Base-by-base conservation (phyloP, 2,329 filamentous ascomycete genomes). In the Botrytis tulipae region DNA sequence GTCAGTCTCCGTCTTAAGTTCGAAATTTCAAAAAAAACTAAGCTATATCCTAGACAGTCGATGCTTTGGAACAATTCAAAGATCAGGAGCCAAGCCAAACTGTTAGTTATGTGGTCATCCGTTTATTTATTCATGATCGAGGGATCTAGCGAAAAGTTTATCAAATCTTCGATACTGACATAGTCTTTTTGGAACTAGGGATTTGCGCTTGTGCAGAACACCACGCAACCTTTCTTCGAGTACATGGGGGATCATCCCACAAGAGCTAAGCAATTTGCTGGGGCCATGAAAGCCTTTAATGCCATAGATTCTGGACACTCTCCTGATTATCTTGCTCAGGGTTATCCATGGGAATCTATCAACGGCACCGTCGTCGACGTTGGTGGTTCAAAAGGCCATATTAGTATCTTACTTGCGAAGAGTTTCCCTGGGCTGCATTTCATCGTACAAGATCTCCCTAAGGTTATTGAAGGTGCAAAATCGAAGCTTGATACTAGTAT, bases 401-500 rank as follows among this genome's bases (percentile, higher is more conserved):
- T 79, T 35, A 75, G 76, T 12, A 76, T 78, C 18, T 74, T 74
- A 37, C 71, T 80, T 35, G 77, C 78, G 29, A 70, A 76, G 35
- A 71, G 68, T 9, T 76, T 74, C 54, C 77, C 77, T 12, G 54
- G 68, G 12, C 72, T 81, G 18, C 78, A 79, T 32, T 78, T 80
- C 60, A 61, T 78, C 37, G 76, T 76, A 10, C 74, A 77, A 71
- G 75, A 77, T 42, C 61, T 72, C 8, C 48, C 70, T 5, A 16
- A 25, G 20, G 20, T 69, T 51, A 29, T 65, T 66, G 29, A 59
- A 46, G 2, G 70, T 70, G 42, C 75, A 78, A 60, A 74, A 76
- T 3, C 80, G 84, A 67, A 80, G 84, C 67, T 82, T 83, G 75
- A 82, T 84, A 72, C 80, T 77, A 0, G 79, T 80, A 8, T 61